Conservation (phyloP, 1,284 basidiomycete species). For the Malassezia cuniculi region DNA sequence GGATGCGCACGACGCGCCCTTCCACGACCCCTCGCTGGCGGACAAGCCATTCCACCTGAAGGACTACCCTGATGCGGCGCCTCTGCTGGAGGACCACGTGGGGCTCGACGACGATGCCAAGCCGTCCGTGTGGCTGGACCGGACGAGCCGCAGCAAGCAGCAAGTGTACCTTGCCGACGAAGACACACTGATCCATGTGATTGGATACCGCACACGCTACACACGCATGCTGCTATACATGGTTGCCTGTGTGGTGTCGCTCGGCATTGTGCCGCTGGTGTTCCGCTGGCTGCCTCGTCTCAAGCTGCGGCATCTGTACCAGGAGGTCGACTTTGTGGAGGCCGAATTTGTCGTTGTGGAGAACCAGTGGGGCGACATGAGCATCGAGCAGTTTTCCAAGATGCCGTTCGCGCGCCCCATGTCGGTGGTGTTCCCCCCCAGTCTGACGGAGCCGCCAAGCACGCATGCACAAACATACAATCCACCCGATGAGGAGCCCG, state of each 20-base stretch:
- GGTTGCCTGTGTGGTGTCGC: constrained; percentile 56
- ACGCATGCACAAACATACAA: constrained; percentile 35
- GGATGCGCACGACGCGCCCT: constrained; percentile 15
- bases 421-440: constrained; percentile 37
- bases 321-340: constrained; percentile 68
- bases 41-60: constrained; percentile 9
- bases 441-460: constrained; percentile 34
- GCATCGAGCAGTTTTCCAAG: constrained; percentile 22
- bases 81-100: background rate
- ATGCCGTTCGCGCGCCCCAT: constrained; percentile 40
- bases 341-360: constrained; percentile 69
- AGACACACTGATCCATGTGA: constrained; percentile 73
- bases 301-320: constrained; percentile 77
- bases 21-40: constrained; percentile 14
- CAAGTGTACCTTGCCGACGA: constrained; percentile 80
- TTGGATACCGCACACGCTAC: constrained; percentile 65
- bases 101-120: constrained; percentile 2
- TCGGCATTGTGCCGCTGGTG: constrained; percentile 67
- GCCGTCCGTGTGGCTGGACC: constrained; percentile 27
- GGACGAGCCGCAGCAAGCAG: constrained; percentile 51
- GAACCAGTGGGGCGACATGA: constrained; percentile 46
- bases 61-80: constrained; percentile 12
- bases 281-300: constrained; percentile 85
- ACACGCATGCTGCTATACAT: constrained; percentile 64
- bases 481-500: constrained; percentile 17